Evolutionary conservation across 768 basidiomycete species (phyloP).

Genomic region (Tephrocybe sp.): DNA sequence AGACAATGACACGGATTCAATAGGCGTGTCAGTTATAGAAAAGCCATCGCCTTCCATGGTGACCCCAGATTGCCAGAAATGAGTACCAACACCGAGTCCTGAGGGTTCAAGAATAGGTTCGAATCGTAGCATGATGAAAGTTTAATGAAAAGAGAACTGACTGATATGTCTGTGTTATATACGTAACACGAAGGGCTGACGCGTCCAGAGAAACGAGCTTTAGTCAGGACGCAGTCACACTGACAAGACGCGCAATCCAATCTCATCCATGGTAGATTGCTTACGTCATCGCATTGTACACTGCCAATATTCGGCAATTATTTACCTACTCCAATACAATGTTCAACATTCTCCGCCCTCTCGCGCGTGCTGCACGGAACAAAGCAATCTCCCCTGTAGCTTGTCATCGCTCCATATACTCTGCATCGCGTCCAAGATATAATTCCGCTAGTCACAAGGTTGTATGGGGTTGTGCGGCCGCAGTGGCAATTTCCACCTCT

Average conservation of each 20-base stretch:
- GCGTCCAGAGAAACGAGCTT: slow-evolving; percentile 5
- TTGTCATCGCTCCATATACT: not conserved
- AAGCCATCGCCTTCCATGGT: slow-evolving; percentile 62
- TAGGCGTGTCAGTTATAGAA: slow-evolving; percentile 38
- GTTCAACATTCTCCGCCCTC: slow-evolving; percentile 13
- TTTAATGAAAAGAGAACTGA: slow-evolving; percentile 9
- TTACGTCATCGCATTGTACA: slow-evolving; percentile 6
- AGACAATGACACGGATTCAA: slow-evolving; percentile 35
- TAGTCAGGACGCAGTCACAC: slow-evolving; percentile 5
- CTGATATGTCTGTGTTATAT: slow-evolving; percentile 3
- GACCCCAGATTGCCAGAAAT: slow-evolving; percentile 6
- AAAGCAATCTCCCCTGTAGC: slow-evolving; percentile 8
- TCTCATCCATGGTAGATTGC: too few species aligned
- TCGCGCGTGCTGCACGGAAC: slow-evolving; percentile 11
- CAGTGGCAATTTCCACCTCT: slow-evolving; percentile 8
- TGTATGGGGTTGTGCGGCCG: slow-evolving; percentile 16
- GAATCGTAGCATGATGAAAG: slow-evolving; percentile 5
- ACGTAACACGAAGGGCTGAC: slow-evolving; percentile 10
- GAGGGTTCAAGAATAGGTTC: slow-evolving; percentile 2
- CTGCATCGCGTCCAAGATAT: not conserved
- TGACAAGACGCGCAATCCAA: slow-evolving; percentile 17
- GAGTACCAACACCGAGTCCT: slow-evolving; percentile 1
- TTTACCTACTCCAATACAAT: not conserved
- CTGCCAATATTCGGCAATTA: not conserved
- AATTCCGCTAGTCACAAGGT: not conserved